A percentile compares a stretch with the other conserved stretches of the same genome.
Conservation (phyloP, 1,284 basidiomycete species). For the Sanguinoderma infundibulare region DNA sequence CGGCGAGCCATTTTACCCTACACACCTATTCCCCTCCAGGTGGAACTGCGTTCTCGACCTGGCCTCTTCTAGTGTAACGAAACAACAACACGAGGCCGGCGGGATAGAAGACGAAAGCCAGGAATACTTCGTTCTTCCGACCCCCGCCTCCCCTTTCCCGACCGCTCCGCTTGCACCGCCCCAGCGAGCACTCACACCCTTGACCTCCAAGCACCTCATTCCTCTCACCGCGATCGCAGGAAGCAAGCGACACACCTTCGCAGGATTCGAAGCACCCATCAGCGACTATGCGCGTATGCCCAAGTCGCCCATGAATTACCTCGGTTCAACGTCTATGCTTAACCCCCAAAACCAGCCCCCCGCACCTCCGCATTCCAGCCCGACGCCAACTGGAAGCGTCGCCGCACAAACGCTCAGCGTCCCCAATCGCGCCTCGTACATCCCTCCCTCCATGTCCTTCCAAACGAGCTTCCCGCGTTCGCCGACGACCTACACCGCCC, state of each 20-base stretch:
- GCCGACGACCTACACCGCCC: slow-evolving; percentile 55
- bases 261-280: slow-evolving; percentile 30
- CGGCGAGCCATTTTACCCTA: slow-evolving; percentile 53
- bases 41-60: slow-evolving; percentile 91
- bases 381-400: slow-evolving; percentile 22
- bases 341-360: slow-evolving; percentile 38
- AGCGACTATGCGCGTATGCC: slow-evolving; percentile 25
- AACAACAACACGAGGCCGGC: slow-evolving; percentile 11
- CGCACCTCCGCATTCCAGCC: slow-evolving; percentile 26
- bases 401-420: slow-evolving; percentile 20
- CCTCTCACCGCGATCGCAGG: slow-evolving; percentile 48
- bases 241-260: slow-evolving; percentile 61
- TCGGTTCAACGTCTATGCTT: slow-evolving; percentile 38
- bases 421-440: slow-evolving; percentile 34
- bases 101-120: slow-evolving; percentile 15
- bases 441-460: slow-evolving; percentile 45
- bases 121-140: slow-evolving; percentile 61
- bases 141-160: slow-evolving; percentile 78
- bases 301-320: slow-evolving; percentile 43
- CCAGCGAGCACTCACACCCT: slow-evolving; percentile 12
- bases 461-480: slow-evolving; percentile 44
- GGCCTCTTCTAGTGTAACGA: slow-evolving; percentile 38
- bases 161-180: slow-evolving; percentile 24
- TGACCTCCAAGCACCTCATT: slow-evolving; percentile 34
- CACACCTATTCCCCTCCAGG: slow-evolving; percentile 74